A percentile compares a stretch with the other conserved stretches of the same genome.
phyloP scores from a whole-genome alignment of 2,329 filamentous ascomycete genomes.

The Pezicula neosporulosa region DNA sequence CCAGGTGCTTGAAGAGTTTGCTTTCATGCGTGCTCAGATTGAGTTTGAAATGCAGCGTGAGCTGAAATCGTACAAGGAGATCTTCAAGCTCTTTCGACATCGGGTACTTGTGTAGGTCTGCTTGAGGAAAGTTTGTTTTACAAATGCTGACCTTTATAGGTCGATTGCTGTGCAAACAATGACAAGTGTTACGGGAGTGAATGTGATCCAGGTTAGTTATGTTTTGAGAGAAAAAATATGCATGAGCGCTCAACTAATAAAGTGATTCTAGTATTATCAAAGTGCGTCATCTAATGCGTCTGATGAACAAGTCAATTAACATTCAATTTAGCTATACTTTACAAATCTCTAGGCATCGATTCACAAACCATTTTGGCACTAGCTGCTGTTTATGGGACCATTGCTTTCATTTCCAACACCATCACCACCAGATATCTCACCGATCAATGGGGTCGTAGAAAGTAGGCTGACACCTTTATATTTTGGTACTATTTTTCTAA shows the following conservation, averaged over 20 bases:
- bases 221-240: background rate
- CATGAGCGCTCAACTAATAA: background rate
- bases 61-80: constrained; percentile 46
- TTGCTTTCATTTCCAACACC: constrained; percentile 46
- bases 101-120: constrained; percentile 42
- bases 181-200: constrained; percentile 53
- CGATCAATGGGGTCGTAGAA: constrained; percentile 56
- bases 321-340: constrained; percentile 41
- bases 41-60: constrained; percentile 55
- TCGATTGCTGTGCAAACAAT: constrained; percentile 55
- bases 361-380: constrained; percentile 47
- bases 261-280: constrained; percentile 30
- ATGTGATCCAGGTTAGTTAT: constrained; percentile 45
- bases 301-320: constrained; percentile 2
- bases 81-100: constrained; percentile 48
- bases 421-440: constrained; percentile 49
- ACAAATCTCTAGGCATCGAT: constrained; percentile 49
- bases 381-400: constrained; percentile 50
- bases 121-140: background rate
- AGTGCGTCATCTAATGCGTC: constrained; percentile 1
- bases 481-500: background rate
- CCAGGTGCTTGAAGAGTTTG: constrained; percentile 47
- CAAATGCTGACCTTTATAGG: constrained; percentile 17
- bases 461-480: constrained; percentile 28
- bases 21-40: constrained; percentile 50